Percentiles rank a stretch among this genome's conserved stretches.
These are phyloP conservation scores for Paracoccidioides lutzii DNA, from an alignment of 2,329 filamentous ascomycete species.

Conservation along the genomic window DNA sequence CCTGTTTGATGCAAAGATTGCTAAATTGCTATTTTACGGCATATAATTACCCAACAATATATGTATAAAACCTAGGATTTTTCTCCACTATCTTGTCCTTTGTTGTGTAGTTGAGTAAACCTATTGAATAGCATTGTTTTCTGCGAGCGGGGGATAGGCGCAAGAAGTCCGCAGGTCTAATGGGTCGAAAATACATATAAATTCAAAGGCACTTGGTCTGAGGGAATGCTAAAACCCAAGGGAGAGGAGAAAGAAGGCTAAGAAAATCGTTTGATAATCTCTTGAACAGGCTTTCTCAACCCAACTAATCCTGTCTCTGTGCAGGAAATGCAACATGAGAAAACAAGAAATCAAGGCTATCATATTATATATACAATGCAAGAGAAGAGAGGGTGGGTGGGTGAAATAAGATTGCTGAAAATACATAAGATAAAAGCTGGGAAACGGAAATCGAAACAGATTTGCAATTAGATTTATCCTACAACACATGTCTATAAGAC, in stretches of 20 bases:
- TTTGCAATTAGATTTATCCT: slow-evolving; percentile 2
- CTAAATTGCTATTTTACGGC: background rate
- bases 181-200: background rate
- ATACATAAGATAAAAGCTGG: background rate
- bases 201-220: background rate
- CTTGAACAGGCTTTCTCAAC: background rate
- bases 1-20: background rate
- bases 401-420: slow-evolving; percentile 2
- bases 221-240: background rate
- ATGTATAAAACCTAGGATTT: background rate
- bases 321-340: background rate
- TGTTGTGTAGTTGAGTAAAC: background rate
- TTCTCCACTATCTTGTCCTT: background rate
- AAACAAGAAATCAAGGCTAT: background rate
- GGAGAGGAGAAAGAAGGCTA: background rate
- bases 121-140: background rate
- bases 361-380: slow-evolving; percentile 6
- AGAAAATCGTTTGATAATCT: background rate
- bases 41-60: background rate
- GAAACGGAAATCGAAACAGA: background rate
- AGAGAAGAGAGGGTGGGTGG: slow-evolving; percentile 7
- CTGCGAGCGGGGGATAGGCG: background rate
- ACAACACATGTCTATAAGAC: slow-evolving; percentile 2
- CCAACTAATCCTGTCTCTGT: background rate
- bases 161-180: background rate